phyloP scores from a whole-genome alignment of 495 filamentous ascomycete species.

The Penicillium coprophilum region DNA sequence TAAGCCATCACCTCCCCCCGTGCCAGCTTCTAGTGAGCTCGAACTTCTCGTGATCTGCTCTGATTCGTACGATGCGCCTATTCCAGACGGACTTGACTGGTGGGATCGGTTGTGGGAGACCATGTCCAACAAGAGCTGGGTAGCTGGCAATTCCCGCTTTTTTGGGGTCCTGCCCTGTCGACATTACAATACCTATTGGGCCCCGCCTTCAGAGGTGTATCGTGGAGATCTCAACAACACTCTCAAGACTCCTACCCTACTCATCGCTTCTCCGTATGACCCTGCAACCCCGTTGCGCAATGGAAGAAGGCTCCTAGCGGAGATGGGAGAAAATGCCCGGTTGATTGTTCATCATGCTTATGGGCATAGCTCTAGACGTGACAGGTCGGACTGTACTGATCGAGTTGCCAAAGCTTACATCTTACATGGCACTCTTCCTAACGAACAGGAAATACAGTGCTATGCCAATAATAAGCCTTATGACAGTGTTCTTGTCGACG shows the following conservation, averaged over 20 bases:
- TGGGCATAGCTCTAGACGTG: conserved; percentile 19
- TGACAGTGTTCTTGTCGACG: no score
- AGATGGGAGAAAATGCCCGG: conserved; percentile 22
- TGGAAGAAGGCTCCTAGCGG: conserved; percentile 17
- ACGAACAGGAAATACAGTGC: no score
- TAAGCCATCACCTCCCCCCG: background rate
- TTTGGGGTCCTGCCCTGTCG: conserved; percentile 18
- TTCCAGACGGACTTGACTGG: conserved; percentile 20
- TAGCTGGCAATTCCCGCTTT: conserved; percentile 22
- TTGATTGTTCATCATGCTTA: conserved; percentile 21
- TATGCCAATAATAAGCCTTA: no score
- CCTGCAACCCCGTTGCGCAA: conserved; percentile 22
- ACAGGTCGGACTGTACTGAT: conserved; percentile 19
- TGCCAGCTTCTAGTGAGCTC: conserved; percentile 14
- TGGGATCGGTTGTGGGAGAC: conserved; percentile 16
- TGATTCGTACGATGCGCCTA: conserved; percentile 20
- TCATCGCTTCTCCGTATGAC: conserved; percentile 20
- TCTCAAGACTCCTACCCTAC: conserved; percentile 15
- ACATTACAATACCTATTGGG: conserved; percentile 19
- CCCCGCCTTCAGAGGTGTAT: conserved; percentile 19
- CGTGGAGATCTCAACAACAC: conserved; percentile 23
- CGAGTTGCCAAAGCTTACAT: conserved; percentile 18
- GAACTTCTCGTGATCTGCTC: conserved; percentile 19
- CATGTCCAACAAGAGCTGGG: conserved; percentile 22
- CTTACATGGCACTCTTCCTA: background rate